These are phyloP conservation scores for Pichia occidentalis DNA, from an alignment of 805 yeast genomes.

Conservation along the genomic window DNA sequence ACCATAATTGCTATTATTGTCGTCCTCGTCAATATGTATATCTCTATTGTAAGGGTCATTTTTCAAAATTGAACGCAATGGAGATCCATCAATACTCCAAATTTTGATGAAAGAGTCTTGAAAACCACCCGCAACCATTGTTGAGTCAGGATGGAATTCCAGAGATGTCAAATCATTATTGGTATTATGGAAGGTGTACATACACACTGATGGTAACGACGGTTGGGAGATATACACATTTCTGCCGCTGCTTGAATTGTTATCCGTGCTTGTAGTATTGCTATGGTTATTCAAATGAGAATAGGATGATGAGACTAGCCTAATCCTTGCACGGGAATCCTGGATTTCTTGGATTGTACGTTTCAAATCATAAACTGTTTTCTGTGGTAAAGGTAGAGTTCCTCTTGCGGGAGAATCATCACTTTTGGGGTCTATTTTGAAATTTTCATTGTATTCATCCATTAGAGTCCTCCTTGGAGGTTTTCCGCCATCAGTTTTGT, in stretches of 20 bases:
- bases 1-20: slow-evolving; percentile 24
- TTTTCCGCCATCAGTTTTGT: slow-evolving; percentile 10
- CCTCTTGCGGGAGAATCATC: slow-evolving; percentile 72
- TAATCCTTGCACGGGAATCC: slow-evolving; percentile 73
- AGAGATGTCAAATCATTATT: slow-evolving; percentile 81
- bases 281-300: slow-evolving; percentile 11
- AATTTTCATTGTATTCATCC: slow-evolving; percentile 59
- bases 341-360: slow-evolving; percentile 71
- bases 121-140: slow-evolving; percentile 88
- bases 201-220: slow-evolving; percentile 87
- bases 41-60: slow-evolving; percentile 40
- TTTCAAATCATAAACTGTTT: slow-evolving; percentile 72
- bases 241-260: not conserved
- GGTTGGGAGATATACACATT: slow-evolving; percentile 42
- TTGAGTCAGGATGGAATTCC: slow-evolving; percentile 81
- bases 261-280: not conserved
- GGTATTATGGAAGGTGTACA: slow-evolving; percentile 97
- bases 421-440: slow-evolving; percentile 43
- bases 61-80: slow-evolving; percentile 56
- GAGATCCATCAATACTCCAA: slow-evolving; percentile 92
- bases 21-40: slow-evolving; percentile 19
- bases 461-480: slow-evolving; percentile 38
- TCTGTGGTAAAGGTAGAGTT: slow-evolving; percentile 76
- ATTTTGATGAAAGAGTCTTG: slow-evolving; percentile 85
- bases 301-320: slow-evolving; percentile 43